phyloP scores from a whole-genome alignment of 345 rosid species.

The Cardamine occulta region DNA sequence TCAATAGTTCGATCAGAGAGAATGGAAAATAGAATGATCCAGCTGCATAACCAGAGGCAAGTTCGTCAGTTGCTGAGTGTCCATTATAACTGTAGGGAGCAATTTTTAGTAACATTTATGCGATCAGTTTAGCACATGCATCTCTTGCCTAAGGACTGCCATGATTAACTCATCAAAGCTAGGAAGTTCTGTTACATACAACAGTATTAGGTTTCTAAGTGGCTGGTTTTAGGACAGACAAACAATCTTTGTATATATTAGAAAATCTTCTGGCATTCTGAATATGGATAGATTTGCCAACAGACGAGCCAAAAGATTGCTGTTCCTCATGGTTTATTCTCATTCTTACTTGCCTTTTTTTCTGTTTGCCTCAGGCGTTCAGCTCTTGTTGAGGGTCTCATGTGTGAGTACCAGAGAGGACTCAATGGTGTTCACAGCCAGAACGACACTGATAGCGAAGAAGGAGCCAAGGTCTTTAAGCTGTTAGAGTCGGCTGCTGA shows the following conservation, averaged over 20 bases:
- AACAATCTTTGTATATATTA: constrained; percentile 14
- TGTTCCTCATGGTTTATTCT: constrained; percentile 21
- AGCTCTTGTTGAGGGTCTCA: constrained; percentile 62
- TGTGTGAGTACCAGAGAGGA: constrained; percentile 67
- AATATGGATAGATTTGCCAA: constrained; percentile 10
- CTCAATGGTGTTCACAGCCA: constrained; percentile 45
- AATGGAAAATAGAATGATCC: constrained; percentile 65
- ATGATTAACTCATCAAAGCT: constrained; percentile 31
- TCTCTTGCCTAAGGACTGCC: constrained; percentile 11
- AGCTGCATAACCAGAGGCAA: constrained; percentile 55
- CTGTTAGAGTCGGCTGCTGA: constrained; percentile 85
- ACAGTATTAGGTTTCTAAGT: neutral
- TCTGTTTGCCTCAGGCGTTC: constrained; percentile 62
- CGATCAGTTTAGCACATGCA: constrained; percentile 23
- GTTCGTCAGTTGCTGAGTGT: neutral
- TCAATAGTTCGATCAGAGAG: constrained; percentile 87
- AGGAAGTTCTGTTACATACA: constrained; percentile 11
- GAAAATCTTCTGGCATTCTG: constrained; percentile 19
- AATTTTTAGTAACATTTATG: constrained; percentile 20
- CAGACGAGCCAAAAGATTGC: constrained; percentile 1
- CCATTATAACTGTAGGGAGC: constrained; percentile 4
- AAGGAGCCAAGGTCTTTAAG: constrained; percentile 76
- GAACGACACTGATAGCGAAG: constrained; percentile 73
- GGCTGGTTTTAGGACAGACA: constrained; percentile 9
- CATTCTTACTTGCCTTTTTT: constrained; percentile 6